Evolutionary conservation across 2,329 filamentous ascomycete species (phyloP).

Genomic region (Aspergillus eucalypticola): DNA sequence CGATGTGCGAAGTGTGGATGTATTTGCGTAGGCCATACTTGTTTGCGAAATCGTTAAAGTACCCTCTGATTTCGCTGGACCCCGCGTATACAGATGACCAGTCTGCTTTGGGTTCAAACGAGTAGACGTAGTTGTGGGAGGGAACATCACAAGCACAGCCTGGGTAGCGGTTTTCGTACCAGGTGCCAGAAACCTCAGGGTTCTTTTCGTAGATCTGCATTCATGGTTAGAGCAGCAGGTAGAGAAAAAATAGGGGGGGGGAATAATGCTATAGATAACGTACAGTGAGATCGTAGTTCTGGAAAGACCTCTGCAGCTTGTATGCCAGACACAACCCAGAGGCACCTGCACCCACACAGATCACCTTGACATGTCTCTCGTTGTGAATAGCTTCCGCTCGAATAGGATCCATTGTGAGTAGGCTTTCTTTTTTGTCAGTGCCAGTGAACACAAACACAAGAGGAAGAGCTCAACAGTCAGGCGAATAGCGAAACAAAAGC

Average conservation of each 20-base stretch:
- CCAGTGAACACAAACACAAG: not conserved
- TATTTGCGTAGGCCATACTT: constrained; percentile 43
- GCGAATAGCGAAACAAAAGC: not conserved
- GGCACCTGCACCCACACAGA: constrained; percentile 27
- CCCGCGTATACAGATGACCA: constrained; percentile 46
- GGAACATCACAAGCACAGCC: constrained; percentile 39
- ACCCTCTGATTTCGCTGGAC: constrained; percentile 45
- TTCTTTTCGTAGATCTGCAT: constrained; percentile 29
- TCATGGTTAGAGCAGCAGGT: not conserved
- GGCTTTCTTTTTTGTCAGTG: not conserved
- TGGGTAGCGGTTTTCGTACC: constrained; percentile 35
- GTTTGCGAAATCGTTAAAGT: constrained; percentile 40
- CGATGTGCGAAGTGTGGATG: constrained; percentile 28
- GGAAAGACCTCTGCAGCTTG: not conserved
- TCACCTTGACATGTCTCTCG: not conserved
- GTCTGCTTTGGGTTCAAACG: constrained; percentile 45
- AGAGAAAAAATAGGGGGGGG: fast-evolving
- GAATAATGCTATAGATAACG: not conserved
- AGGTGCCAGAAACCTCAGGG: constrained; percentile 32
- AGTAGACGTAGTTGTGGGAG: constrained; percentile 39
- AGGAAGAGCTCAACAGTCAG: not conserved
- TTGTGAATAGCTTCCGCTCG: constrained; percentile 1
- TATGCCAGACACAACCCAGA: not conserved
- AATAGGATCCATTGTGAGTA: not conserved
- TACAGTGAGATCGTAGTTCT: not conserved